Conservation (phyloP, 805 yeast genomes). For the Jamesozyma piceae region DNA sequence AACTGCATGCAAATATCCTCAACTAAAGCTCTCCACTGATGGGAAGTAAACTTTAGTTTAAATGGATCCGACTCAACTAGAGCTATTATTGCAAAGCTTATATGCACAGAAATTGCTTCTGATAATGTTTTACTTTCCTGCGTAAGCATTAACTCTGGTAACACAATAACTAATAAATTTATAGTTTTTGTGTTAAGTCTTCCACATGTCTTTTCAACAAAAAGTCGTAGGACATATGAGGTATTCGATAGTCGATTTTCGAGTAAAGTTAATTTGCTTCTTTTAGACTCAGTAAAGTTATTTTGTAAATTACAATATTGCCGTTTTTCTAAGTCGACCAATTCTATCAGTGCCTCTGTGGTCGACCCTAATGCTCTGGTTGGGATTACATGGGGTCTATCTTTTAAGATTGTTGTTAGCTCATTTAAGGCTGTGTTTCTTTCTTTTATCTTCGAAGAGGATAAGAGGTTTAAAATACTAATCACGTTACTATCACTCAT, state of each 20-base stretch:
- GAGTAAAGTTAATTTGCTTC: slow-evolving; percentile 28
- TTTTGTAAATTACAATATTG: slow-evolving; percentile 11
- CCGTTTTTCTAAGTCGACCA: slow-evolving; percentile 32
- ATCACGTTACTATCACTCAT: slow-evolving; percentile 11
- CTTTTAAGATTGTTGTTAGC: slow-evolving; percentile 28
- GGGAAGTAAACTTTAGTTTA: slow-evolving; percentile 16
- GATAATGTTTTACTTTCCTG: slow-evolving; percentile 9
- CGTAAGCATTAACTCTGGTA: slow-evolving; percentile 20
- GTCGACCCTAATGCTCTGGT: slow-evolving; percentile 16
- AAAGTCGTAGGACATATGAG: slow-evolving; percentile 23
- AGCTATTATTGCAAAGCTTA: slow-evolving; percentile 17
- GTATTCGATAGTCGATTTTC: slow-evolving; percentile 20
- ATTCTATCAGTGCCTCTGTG: slow-evolving; percentile 24
- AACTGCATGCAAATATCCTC: slow-evolving; percentile 12
- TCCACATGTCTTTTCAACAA: slow-evolving; percentile 23
- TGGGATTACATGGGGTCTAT: slow-evolving; percentile 16
- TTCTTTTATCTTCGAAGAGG: slow-evolving; percentile 45
- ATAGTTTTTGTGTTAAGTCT: slow-evolving; percentile 22
- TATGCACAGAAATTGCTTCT: slow-evolving; percentile 17
- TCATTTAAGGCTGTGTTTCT: slow-evolving; percentile 42
- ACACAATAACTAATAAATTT: slow-evolving; percentile 13
- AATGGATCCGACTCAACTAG: slow-evolving; percentile 17
- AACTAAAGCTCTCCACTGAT: slow-evolving; percentile 19
- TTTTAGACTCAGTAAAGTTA: slow-evolving; percentile 22
- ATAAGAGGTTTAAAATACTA: slow-evolving; percentile 22